Base-by-base conservation (phyloP, 768 basidiomycete genomes). In the Trametes elegans region DNA sequence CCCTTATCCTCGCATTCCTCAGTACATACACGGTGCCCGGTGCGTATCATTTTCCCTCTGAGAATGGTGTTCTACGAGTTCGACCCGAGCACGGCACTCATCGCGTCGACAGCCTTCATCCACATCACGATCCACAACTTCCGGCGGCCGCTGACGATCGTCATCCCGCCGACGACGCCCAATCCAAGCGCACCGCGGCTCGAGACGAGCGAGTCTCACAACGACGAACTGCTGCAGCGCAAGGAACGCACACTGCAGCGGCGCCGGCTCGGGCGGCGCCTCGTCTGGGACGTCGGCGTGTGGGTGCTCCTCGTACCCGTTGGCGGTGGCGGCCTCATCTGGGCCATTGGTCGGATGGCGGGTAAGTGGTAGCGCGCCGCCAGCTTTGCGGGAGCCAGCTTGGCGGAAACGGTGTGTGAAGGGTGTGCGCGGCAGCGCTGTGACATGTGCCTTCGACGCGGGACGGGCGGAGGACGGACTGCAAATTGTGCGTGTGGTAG, bases 241-340 rank as follows among this genome's bases (percentile, higher is more conserved):
- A 98, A 98, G 73, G 94, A 98, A 70, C 76, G 83, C 41, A 84
- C 84, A 36, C 72, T 98, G 55, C 94, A 97, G 71, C 81, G 81
- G 50, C 77, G 79, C 41, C 81, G 93, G 62, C 77, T 85, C 39
- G 81, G 82, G 34, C 82, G 82, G 61, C 78, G 94, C 27, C 71
- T 96, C 34, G 68, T 86, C 14, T 94, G 92, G 89, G 91, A 95
- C 68, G 64, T 90, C n/a, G 83, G 85, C 14, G 84, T 89, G 21
- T 93, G 90, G 84, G 58, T 84, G n/a, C 71, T 88, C 10, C 75
- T 90, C 16, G 63, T 87, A 18, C 84, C 84, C 0, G 71, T 83
- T 0, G 82, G 88, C 23, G 74, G 70, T 4, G 76, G 79, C 9
- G 81, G 81, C 1, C 65, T 81, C 14, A 71, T 76, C 7, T 89